These are phyloP conservation scores for Cruciata laevipes DNA, from an alignment of 257 asterid species.

Conservation along the genomic window DNA sequence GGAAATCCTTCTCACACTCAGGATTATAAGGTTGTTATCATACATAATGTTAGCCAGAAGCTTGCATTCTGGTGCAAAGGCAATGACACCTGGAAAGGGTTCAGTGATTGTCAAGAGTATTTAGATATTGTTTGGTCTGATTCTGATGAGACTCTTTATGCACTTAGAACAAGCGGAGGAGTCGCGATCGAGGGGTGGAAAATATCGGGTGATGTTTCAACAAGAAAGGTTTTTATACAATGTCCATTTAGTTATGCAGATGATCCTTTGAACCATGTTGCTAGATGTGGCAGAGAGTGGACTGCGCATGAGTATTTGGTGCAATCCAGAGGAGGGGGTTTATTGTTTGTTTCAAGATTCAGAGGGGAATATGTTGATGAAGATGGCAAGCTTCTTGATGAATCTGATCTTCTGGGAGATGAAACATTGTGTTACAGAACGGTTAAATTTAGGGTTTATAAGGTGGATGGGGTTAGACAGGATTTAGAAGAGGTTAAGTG, in stretches of 20 bases:
- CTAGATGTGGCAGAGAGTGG: no score
- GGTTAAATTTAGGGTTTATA: constrained; percentile 21
- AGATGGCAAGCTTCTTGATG: constrained; percentile 21
- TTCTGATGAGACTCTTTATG: neutral
- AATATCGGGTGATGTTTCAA: neutral
- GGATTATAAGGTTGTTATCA: neutral
- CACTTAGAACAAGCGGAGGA: neutral
- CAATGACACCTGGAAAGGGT: neutral
- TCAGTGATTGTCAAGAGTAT: neutral
- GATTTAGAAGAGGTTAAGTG: constrained; percentile 17
- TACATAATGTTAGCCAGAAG: neutral
- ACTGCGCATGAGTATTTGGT: constrained; percentile 18
- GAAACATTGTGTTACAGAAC: constrained; percentile 14
- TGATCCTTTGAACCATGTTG: no score
- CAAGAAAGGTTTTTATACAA: neutral
- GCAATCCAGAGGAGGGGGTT: neutral
- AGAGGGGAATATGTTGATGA: constrained; percentile 28
- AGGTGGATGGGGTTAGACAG: neutral
- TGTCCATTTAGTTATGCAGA: neutral
- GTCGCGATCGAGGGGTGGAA: neutral
- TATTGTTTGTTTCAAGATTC: constrained; percentile 22
- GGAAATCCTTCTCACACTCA: neutral
- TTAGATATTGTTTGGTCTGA: neutral
- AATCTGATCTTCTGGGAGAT: constrained; percentile 23
- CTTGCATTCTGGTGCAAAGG: neutral